Evolutionary conservation across 495 filamentous ascomycete genomes (phyloP).

Genomic region (Lasiosphaeris hirsuta): DNA sequence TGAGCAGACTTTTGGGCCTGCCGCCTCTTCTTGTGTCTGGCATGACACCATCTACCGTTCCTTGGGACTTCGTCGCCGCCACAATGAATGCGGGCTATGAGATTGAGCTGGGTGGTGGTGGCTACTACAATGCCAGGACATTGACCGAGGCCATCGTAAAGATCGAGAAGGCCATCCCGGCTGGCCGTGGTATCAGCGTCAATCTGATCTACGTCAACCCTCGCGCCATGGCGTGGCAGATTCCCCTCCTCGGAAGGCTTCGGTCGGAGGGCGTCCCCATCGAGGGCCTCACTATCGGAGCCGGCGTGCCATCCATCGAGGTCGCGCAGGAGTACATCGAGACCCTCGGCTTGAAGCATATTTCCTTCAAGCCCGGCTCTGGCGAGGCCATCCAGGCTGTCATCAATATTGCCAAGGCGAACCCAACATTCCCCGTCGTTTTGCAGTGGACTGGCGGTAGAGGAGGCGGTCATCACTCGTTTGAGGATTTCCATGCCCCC

Average conservation of each 20-base stretch:
- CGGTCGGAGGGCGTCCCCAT: constrained; percentile 87
- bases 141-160: constrained; percentile 88
- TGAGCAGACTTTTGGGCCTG: constrained; percentile 86
- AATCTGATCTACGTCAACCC: constrained; percentile 98
- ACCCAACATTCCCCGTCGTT: constrained; percentile 84
- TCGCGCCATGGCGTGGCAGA: constrained; percentile 95
- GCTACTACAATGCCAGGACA: constrained; percentile 86
- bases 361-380: constrained; percentile 92
- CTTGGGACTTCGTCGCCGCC: constrained; percentile 94
- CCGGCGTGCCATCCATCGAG: constrained; percentile 90
- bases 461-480: constrained; percentile 93
- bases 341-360: constrained; percentile 91
- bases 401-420: constrained; percentile 88
- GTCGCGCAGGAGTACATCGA: constrained; percentile 92
- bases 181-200: constrained; percentile 87
- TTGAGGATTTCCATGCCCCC: constrained; percentile 91
- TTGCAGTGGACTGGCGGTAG: constrained; percentile 94
- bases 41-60: constrained; percentile 92
- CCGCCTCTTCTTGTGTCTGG: constrained; percentile 92
- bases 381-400: constrained; percentile 84
- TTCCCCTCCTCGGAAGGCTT: constrained; percentile 81
- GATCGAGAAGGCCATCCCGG: constrained; percentile 82
- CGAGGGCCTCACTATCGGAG: constrained; percentile 91
- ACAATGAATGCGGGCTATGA: constrained; percentile 95
- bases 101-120: constrained; percentile 86